These are phyloP conservation scores for Solidago caesia DNA, from an alignment of 129 eudicot genomes.

Conservation along the genomic window DNA sequence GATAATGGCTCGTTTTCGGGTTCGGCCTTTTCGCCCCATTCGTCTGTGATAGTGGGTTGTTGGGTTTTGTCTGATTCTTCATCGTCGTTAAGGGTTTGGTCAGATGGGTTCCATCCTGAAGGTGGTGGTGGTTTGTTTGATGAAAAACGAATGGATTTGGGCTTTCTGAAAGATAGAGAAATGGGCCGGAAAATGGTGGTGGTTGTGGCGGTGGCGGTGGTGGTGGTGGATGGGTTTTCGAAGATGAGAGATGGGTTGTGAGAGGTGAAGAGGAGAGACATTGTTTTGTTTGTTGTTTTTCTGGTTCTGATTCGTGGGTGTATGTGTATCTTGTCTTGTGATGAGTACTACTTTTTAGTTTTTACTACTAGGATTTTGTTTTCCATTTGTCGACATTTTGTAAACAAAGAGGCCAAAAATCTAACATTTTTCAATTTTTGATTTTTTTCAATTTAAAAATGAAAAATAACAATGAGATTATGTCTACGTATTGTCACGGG, in stretches of 20 bases:
- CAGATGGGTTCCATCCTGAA: slow-evolving; percentile 36
- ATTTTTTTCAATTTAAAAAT: too few species aligned
- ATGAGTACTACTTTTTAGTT: too few species aligned
- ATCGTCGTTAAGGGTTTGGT: slow-evolving; percentile 44
- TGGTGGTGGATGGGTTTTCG: slow-evolving; percentile 19
- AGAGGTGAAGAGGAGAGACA: slow-evolving; percentile 48
- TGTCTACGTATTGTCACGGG: too few species aligned
- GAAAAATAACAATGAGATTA: too few species aligned
- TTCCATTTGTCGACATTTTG: too few species aligned
- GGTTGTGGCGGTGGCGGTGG: slow-evolving; percentile 18
- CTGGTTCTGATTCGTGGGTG: not conserved
- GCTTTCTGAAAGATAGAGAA: slow-evolving; percentile 12
- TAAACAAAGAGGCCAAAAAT: too few species aligned
- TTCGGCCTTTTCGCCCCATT: slow-evolving; percentile 90
- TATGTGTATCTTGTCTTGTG: too few species aligned
- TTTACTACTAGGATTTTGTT: too few species aligned
- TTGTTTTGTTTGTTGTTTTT: slow-evolving; percentile 3
- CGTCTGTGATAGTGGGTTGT: slow-evolving; percentile 41
- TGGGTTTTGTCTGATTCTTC: slow-evolving; percentile 40
- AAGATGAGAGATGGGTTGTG: slow-evolving; percentile 35
- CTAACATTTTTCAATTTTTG: too few species aligned
- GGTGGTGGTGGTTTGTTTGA: slow-evolving; percentile 39
- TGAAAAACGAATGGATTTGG: slow-evolving; percentile 23
- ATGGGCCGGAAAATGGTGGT: not conserved
- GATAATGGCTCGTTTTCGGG: slow-evolving; percentile 61